Evolutionary conservation across 73 alveolate genomes (phyloP).

Genomic region (Paramecium primaurelia): DNA sequence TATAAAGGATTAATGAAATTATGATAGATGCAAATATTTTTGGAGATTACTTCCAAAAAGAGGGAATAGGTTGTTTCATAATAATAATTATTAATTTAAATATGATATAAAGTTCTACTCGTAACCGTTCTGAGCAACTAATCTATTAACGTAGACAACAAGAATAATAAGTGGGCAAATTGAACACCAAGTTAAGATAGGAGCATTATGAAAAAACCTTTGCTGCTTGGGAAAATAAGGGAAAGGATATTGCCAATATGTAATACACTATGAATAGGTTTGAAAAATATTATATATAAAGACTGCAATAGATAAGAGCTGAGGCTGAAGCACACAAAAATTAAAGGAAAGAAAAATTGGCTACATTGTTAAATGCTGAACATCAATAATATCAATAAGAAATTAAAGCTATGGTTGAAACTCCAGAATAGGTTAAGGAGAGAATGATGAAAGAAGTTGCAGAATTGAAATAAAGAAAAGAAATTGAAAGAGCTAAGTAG

Average conservation of each 20-base stretch:
- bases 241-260: constrained; percentile 39
- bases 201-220: constrained; percentile 53
- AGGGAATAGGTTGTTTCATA: neutral
- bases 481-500: neutral
- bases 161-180: neutral
- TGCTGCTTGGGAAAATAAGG: constrained; percentile 62
- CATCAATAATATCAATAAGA: constrained; percentile 49
- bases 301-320: constrained; percentile 22
- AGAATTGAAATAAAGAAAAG: constrained; percentile 41
- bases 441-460: constrained; percentile 52
- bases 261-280: constrained; percentile 37
- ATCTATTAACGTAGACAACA: neutral
- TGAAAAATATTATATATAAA: neutral
- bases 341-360: constrained; percentile 46
- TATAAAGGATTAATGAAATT: neutral
- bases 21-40: neutral
- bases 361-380: constrained; percentile 17
- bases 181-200: constrained; percentile 34
- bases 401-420: constrained; percentile 47
- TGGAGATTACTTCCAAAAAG: neutral
- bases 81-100: neutral
- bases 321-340: constrained; percentile 13
- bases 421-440: constrained; percentile 58
- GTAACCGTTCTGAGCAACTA: constrained; percentile 38
- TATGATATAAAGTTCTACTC: constrained; percentile 41